Percentiles rank a stretch among this genome's conserved stretches.
These are phyloP conservation scores for Fusarium proliferatum DNA, from an alignment of 2,329 filamentous ascomycete species.

Conservation along the genomic window DNA sequence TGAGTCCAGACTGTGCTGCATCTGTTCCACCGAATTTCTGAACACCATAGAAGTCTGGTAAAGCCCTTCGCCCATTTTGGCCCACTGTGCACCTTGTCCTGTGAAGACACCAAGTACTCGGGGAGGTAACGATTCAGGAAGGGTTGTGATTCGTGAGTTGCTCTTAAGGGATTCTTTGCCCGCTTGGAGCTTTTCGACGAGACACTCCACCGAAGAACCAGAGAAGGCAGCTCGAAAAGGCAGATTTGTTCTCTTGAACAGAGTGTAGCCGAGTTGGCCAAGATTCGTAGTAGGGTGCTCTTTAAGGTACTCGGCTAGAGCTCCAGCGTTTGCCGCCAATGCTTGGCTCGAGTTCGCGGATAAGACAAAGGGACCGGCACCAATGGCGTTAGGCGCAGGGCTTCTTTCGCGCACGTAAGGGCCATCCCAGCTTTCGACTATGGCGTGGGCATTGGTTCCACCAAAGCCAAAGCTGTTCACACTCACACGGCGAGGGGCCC, in stretches of 20 bases:
- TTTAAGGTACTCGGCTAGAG: background rate
- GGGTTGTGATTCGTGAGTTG: background rate
- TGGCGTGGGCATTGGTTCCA: conserved; percentile 28
- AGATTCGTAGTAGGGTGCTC: background rate
- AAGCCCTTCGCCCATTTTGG: conserved; percentile 49
- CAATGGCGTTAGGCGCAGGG: background rate
- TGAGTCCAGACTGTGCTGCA: conserved; percentile 39
- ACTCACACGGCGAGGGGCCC: background rate
- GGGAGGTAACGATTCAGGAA: background rate
- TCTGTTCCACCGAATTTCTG: conserved; percentile 14
- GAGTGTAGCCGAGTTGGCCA: background rate
- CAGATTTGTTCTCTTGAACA: background rate
- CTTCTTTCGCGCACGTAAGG: background rate
- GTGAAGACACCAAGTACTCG: conserved; percentile 47
- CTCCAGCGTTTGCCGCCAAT: background rate
- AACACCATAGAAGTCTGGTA: conserved; percentile 16
- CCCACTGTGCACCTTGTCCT: conserved; percentile 53
- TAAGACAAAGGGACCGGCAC: background rate
- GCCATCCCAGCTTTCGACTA: conserved; percentile 45
- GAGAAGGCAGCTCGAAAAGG: background rate
- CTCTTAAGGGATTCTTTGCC: background rate
- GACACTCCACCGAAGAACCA: background rate
- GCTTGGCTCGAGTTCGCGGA: conserved; percentile 1
- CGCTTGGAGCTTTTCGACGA: background rate
- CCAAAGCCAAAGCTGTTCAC: background rate